Base-by-base conservation (phyloP, 306 rosid genomes). In the Cercis canadensis region DNA sequence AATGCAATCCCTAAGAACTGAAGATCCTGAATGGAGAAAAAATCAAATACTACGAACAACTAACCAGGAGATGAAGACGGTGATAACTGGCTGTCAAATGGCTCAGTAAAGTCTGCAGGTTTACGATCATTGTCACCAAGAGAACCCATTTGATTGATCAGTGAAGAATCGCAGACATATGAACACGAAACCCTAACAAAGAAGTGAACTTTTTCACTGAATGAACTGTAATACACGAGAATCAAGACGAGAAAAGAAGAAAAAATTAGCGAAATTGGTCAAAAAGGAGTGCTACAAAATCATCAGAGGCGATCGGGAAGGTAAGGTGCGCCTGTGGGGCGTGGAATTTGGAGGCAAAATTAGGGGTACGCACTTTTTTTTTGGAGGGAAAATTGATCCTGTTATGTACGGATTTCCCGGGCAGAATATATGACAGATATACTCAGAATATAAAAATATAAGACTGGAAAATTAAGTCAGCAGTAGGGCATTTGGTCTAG, bases 371-470 rank as follows among this genome's bases (percentile, higher is more conserved):
- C 31, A 37, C 4, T 0, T 4, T 16, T 66, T n/a, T 84, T 87
- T 82, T 87, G 92, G 92, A 87, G 92, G 92, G 92, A 84, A 87
- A 87, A 79, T 43, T 13, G 29, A 21, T 13, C 46, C 13, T 19
- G 50, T 32, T 74, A 7, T 8, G 47, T 14, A 54, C 19, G 29
- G 29, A 24, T 24, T 24, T 24, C 29, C 29, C n/a, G n/a, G n/a
- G n/a, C n/a, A n/a, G n/a, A n/a, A n/a, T n/a, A n/a, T n/a, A n/a
- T n/a, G n/a, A n/a, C n/a, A n/a, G n/a, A n/a, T n/a, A n/a, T n/a
- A n/a, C n/a, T n/a, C n/a, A n/a, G n/a, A n/a, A n/a, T n/a, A n/a
- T n/a, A n/a, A n/a, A n/a, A n/a, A n/a, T n/a, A n/a, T n/a, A n/a
- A n/a, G n/a, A n/a, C n/a, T n/a, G n/a, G n/a, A n/a, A n/a, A n/a